Conservation (phyloP, 2,329 filamentous ascomycete genomes). For the Trichophyton schoenleinii region DNA sequence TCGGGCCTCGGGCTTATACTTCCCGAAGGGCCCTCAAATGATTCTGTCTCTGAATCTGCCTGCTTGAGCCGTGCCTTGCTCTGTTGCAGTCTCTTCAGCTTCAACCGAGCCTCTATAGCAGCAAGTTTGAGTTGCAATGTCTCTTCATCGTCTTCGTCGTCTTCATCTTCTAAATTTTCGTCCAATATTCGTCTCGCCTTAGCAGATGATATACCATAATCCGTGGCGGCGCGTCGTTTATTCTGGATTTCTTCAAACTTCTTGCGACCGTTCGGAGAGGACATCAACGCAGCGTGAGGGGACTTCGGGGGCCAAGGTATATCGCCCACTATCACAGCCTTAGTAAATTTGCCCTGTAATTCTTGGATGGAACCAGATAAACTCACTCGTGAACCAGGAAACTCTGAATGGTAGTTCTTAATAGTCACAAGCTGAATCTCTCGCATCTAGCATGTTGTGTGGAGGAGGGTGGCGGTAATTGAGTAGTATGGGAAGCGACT, state of each 20-base stretch:
- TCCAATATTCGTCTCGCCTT: slow-evolving; percentile 12
- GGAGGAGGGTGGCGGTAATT: neutral
- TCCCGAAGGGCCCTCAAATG: slow-evolving; percentile 9
- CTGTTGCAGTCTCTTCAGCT: slow-evolving; percentile 73
- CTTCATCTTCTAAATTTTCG: slow-evolving; percentile 16
- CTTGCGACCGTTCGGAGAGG: slow-evolving; percentile 66
- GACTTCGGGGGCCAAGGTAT: slow-evolving; percentile 49
- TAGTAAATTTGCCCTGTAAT: neutral
- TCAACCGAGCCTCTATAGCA: slow-evolving; percentile 77
- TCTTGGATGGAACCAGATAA: too few relatives aligned
- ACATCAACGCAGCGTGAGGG: slow-evolving; percentile 49
- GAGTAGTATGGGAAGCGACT: neutral
- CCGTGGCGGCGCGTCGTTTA: slow-evolving; percentile 38
- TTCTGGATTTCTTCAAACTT: slow-evolving; percentile 57
- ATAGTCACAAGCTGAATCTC: neutral
- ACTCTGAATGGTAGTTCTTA: neutral
- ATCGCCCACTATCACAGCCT: slow-evolving; percentile 12
- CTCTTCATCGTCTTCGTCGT: slow-evolving; percentile 65
- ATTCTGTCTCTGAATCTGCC: slow-evolving; percentile 16
- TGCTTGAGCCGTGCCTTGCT: slow-evolving; percentile 36
- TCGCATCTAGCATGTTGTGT: neutral
- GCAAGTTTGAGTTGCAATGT: slow-evolving; percentile 73
- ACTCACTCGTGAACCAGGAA: neutral
- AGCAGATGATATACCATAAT: slow-evolving; percentile 12
- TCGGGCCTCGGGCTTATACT: neutral